Percentiles rank a stretch among this genome's conserved stretches.
These are phyloP conservation scores for Aurantiochytrium sp. DNA, from an alignment of 108 stramenopile species.

Conservation along the genomic window DNA sequence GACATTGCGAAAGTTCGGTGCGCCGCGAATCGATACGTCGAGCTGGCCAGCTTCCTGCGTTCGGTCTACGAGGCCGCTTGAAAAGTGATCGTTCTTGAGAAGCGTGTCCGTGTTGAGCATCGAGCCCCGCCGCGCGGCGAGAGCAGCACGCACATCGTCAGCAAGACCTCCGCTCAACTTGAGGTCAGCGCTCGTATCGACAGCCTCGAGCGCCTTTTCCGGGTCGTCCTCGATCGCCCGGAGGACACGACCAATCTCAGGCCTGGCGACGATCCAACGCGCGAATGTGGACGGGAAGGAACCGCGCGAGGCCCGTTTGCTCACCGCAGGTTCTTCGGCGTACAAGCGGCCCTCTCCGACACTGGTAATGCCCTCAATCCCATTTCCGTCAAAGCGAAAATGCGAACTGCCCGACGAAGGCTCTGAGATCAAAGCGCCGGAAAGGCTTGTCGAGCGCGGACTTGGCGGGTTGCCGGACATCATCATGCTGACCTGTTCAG, in stretches of 20 bases:
- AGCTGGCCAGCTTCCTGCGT: neutral
- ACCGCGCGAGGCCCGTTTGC: neutral
- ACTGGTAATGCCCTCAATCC: too few species aligned
- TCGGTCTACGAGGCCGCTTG: neutral
- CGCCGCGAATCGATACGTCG: neutral
- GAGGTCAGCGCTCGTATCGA: neutral
- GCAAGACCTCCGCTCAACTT: neutral
- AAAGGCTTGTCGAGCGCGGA: neutral
- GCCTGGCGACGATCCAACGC: neutral
- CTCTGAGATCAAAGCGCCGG: neutral
- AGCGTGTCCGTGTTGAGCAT: slow-evolving; percentile 17
- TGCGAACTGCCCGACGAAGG: neutral
- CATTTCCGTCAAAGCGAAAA: too few species aligned
- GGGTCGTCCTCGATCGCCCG: neutral
- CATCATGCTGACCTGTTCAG: neutral
- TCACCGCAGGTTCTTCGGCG: neutral
- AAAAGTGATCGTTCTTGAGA: neutral
- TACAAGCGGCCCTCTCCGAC: neutral
- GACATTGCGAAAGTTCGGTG: slow-evolving; percentile 16
- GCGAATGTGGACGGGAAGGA: neutral
- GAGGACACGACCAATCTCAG: neutral
- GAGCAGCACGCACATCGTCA: neutral
- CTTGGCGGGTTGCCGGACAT: neutral
- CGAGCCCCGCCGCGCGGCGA: neutral
- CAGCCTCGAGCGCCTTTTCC: neutral